phyloP scores from a whole-genome alignment of 768 basidiomycete species.

The Clitopilus passeckerianus region DNA sequence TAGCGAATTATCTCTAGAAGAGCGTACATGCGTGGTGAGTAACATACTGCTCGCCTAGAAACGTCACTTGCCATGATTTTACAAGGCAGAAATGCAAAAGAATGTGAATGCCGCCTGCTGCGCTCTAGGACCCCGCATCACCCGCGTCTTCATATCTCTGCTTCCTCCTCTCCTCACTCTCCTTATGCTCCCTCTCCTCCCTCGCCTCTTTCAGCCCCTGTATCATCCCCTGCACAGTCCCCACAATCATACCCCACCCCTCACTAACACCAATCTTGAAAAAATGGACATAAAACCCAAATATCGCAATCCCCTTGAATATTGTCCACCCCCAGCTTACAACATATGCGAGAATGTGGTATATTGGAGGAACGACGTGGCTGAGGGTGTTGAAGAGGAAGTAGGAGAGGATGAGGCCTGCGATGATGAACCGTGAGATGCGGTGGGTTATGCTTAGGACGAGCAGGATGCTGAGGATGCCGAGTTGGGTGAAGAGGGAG shows the following conservation, averaged over 20 bases:
- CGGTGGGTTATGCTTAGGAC: slow-evolving; percentile 22
- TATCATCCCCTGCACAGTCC: background rate
- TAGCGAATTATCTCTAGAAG: too few relatives aligned
- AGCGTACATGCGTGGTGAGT: too few relatives aligned
- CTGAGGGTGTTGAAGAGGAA: slow-evolving; percentile 19
- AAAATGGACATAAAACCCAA: slow-evolving; percentile 31
- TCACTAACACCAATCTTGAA: slow-evolving; percentile 17
- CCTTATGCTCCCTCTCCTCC: background rate
- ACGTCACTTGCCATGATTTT: too few relatives aligned
- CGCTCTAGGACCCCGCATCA: background rate
- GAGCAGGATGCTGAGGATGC: slow-evolving; percentile 20
- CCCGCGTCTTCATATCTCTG: background rate
- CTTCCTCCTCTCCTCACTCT: background rate
- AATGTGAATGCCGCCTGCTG: background rate
- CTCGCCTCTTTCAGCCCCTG: background rate
- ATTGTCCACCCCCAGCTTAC: slow-evolving; percentile 15
- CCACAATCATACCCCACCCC: background rate
- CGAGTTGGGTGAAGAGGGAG: slow-evolving; percentile 23
- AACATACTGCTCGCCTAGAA: too few relatives aligned
- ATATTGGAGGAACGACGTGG: slow-evolving; percentile 9
- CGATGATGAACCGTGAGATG: slow-evolving; percentile 16
- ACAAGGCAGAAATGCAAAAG: background rate
- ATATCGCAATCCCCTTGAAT: slow-evolving; percentile 26
- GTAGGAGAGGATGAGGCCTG: slow-evolving; percentile 16
- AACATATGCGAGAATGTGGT: background rate